These are phyloP conservation scores for Xerocomellus intermedius DNA, from an alignment of 768 basidiomycete species.

Conservation along the genomic window DNA sequence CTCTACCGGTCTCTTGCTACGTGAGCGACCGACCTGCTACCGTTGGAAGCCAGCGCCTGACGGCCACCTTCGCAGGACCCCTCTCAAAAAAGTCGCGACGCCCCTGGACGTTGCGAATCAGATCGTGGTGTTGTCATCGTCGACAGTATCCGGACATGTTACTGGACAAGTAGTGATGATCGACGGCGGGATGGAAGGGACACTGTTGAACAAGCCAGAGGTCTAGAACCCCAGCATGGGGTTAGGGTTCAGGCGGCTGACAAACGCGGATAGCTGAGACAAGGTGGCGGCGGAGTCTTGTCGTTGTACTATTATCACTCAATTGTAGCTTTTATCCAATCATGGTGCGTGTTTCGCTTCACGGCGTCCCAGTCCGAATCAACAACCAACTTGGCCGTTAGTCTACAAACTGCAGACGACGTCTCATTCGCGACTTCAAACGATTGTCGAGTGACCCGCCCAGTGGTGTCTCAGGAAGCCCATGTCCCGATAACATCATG, in stretches of 20 bases:
- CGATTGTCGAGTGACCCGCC: constrained; percentile 92
- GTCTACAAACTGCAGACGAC: constrained; percentile 93
- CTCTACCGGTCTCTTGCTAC: constrained; percentile 64
- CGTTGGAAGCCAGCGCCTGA: neutral
- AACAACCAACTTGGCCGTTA: constrained; percentile 28
- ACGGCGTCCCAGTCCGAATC: neutral
- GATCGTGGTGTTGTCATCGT: constrained; percentile 59
- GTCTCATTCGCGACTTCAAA: constrained; percentile 98
- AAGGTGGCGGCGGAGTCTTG: neutral
- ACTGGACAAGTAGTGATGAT: constrained; percentile 71
- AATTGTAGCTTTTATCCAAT: neutral
- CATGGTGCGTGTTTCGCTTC: constrained; percentile 19
- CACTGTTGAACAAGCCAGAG: constrained; percentile 42
- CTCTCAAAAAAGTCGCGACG: constrained; percentile 64
- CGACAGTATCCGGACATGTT: constrained; percentile 64
- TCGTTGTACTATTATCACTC: neutral
- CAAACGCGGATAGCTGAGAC: constrained; percentile 7
- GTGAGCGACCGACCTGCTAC: constrained; percentile 37
- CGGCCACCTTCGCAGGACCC: constrained; percentile 44
- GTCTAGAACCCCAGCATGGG: constrained; percentile 23
- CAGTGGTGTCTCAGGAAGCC: constrained; percentile 93
- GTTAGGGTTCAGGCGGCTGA: constrained; percentile 28
- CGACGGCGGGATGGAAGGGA: constrained; percentile 80
- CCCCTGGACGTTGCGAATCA: constrained; percentile 66
- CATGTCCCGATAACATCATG: constrained; percentile 98